Evolutionary conservation across 352 stramenopile genomes (phyloP), one percentile per base, ranked within the genome.

Genomic region (Phytophthora podocarpi): DNA sequence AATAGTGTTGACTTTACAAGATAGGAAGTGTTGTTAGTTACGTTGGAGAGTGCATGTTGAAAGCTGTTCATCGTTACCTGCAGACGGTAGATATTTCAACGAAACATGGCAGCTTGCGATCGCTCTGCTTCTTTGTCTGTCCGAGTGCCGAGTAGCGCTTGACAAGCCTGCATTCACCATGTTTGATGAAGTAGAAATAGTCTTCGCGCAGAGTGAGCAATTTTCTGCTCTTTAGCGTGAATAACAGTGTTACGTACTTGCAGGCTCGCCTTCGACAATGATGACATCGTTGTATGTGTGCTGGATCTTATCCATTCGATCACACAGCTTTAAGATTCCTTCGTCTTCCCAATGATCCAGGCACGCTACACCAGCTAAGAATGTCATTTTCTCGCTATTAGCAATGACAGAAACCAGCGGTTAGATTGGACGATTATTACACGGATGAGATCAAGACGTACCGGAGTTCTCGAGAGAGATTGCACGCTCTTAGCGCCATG

Each of bases 291-390:
- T 91, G 67, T 87, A 90, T 30, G 78, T 79, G 43, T 72, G 55
- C 40, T 73, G 70, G 5, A 87, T 35, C 59, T 76, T 79, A 64
- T 90, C 82, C 69, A 90, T 85, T n/a, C 79, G 72, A 1, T 78
- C 71, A 11, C 72, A 84, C 10, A 91, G 59, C 11, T 69, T 74
- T 10, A 89, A 64, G 21, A 86, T 83, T 36, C 35, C 73, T 49
- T 90, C 80, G 28, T 72, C 72, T 52, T 88, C 76, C 80, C 80
- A 89, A 51, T 89, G 82, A 45, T 85, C 79, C 12, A 90, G 73
- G 24, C 67, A 75, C 0, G 51, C 35, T 9, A 85, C 61, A 11
- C 61, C 55, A 5, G 74, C 62, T 9, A 92, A 66, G 39, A 90
- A 89, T 7, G 59, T 72, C 54, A 86, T 71, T 74, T 92, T 92